Evolutionary conservation across 805 yeast genomes (phyloP), one percentile per base, ranked within the genome.

Genomic region (Candida silvatica): DNA sequence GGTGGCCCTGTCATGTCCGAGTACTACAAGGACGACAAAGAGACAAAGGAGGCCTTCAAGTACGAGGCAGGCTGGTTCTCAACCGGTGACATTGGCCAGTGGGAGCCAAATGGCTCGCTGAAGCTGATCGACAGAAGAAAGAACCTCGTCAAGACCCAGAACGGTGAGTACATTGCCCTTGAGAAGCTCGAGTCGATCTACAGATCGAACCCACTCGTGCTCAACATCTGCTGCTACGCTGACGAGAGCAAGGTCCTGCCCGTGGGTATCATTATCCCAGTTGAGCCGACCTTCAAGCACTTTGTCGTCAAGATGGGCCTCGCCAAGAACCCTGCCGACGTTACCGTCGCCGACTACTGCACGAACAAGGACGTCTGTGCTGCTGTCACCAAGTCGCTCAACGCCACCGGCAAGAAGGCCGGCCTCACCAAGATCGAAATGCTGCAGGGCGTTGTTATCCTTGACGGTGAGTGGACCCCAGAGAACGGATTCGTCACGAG

Each of bases 401-500:
- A 82, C 36, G 69, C 71, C 18, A 84, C 96, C 6, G 98, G 87
- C 48, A 79, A 74, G 59, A 47, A 72, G 15, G 88, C 80, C 56
- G 95, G 94, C 7, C 72, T 92, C 45, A 66, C 61, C 33, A 94
- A 95, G 40, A 88, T 86, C 46, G 97, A 92, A 62, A 66, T 90
- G 44, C 55, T 92, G 38, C 75, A 74, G 44, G 94, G 88, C 46
- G 69, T 81, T 41, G 86, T 81, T 11, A 58, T 92, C 40, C 69
- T 77, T 38, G 88, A 84, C 45, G 90, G 77, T 35, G 98, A 92
- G 66, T 92, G 98, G 97, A 92, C 97, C 27, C 97, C 98, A 29
- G 92, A 86, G 61, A 84, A 77, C 54, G 97, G 96, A 1, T 85
- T 66, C 46, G 94, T 90, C 38, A 87, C 97, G 12, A 78, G 94